Percentiles rank a stretch among this genome's conserved stretches.
phyloP scores from a whole-genome alignment of 257 asterid genomes.

The Primulina tabacum region DNA sequence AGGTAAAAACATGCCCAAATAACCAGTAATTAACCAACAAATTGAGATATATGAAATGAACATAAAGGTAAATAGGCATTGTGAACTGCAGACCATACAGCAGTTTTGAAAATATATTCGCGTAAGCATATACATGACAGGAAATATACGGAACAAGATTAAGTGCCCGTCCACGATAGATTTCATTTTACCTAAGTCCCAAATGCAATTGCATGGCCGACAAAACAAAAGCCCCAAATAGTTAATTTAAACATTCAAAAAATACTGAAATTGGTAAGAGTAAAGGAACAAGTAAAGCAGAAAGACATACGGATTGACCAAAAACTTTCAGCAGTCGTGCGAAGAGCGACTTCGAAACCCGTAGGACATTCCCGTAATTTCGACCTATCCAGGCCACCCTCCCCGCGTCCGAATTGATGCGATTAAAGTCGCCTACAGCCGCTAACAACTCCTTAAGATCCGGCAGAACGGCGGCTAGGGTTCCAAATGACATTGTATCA shows the following conservation, averaged over 20 bases:
- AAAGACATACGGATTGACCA: slow-evolving; percentile 47
- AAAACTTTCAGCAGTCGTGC: slow-evolving; percentile 45
- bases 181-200: background rate
- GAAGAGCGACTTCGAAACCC: slow-evolving; percentile 47
- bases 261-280: background rate
- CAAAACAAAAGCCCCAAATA: background rate
- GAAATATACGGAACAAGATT: too few species aligned
- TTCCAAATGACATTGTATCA: slow-evolving; percentile 38
- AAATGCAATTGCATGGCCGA: background rate
- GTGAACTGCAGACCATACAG: too few species aligned
- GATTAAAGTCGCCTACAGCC: slow-evolving; percentile 42
- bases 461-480: slow-evolving; percentile 40
- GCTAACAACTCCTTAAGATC: slow-evolving; percentile 55
- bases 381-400: slow-evolving; percentile 57
- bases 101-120: background rate
- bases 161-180: too few species aligned
- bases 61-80: background rate
- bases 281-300: background rate
- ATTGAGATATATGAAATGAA: background rate
- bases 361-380: slow-evolving; percentile 47
- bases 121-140: too few species aligned
- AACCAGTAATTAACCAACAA: background rate
- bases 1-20: background rate
- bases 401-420: slow-evolving; percentile 45
- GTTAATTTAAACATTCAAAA: background rate